These are phyloP conservation scores for Auriscalpium orientale DNA, from an alignment of 768 basidiomycete species.

Conservation along the genomic window DNA sequence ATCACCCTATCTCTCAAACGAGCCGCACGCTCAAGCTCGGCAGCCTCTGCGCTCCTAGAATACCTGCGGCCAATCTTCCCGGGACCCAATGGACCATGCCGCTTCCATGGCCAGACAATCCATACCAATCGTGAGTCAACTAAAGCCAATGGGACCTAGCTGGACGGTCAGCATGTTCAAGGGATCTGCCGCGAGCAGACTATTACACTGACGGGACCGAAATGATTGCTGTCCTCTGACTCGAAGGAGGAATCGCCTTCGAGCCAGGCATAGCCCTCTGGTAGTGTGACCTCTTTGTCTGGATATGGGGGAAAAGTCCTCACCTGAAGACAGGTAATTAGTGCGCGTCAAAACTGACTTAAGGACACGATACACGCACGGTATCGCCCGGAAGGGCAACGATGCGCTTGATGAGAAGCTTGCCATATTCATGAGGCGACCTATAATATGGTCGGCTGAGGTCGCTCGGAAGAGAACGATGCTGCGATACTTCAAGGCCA, in stretches of 20 bases:
- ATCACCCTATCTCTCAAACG: no score
- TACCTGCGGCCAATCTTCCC: neutral
- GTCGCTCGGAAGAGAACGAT: no score
- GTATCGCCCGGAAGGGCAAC: conserved; percentile 14
- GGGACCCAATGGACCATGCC: neutral
- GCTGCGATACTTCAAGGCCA: conserved; percentile 8
- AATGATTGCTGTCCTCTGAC: conserved; percentile 17
- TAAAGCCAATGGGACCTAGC: neutral
- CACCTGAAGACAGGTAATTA: conserved; percentile 3
- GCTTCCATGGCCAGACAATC: neutral
- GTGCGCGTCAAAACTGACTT: neutral
- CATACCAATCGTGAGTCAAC: neutral
- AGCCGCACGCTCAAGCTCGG: no score
- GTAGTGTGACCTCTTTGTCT: conserved; percentile 7
- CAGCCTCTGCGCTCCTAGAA: neutral
- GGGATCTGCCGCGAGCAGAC: neutral
- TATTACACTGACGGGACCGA: conserved; percentile 14
- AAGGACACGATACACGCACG: neutral
- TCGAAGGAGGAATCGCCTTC: conserved; percentile 14
- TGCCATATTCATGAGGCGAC: conserved; percentile 10
- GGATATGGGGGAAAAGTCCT: conserved; percentile 15
- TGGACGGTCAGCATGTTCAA: neutral
- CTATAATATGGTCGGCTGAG: neutral
- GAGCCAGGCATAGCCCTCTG: conserved; percentile 11
- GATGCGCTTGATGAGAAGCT: conserved; percentile 10